Base-by-base conservation (phyloP, 1,284 basidiomycete species). In the Schizophyllum amplum region DNA sequence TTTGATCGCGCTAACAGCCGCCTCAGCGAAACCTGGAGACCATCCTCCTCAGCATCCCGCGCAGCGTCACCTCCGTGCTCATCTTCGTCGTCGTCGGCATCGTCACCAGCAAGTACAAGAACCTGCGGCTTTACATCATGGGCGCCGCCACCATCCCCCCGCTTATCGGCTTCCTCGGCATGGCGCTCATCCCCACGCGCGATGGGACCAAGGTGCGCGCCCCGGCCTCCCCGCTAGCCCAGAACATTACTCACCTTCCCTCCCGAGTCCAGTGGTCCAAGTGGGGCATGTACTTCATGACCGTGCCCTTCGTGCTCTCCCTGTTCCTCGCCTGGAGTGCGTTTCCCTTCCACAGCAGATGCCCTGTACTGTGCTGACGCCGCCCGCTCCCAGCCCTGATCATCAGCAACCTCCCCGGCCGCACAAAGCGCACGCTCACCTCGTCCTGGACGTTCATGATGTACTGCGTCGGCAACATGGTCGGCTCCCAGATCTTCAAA, bases 401-500 rank as follows among this genome's bases (percentile, higher is more conserved):
- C 49, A 55, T 60, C 4, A 57, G 57, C 15, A 63, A 63, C 47
- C 22, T 60, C 17, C 57, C 62, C 20, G 62, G 62, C 9, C 59
- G 62, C n/a, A 63, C 62, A 5, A 63, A 63, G 54, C 54, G 59
- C 15, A 63, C 62, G 2, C 47, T 63, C 27, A 63, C 59, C 15
- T 63, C 62, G 11, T 63, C 62, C 4, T 60, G 55, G 54, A 62
- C 57, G 20, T 63, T 63, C 51, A 47, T 63, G 21, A 54, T 56
- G 52, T 63, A 62, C 48, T 63, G 62, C 53, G 56, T 60, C 23
- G 62, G 62, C 24, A 62, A 60, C 58, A 57, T 59, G 54, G 48
- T 55, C 20, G 55, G 55, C 7, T 57, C 59, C 4, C 61, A 63
- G 57, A 63, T 63, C 25, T 63, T 62, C 61, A 51, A 54, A 21